phyloP scores from a whole-genome alignment of 768 basidiomycete genomes.

The Russula sp. region DNA sequence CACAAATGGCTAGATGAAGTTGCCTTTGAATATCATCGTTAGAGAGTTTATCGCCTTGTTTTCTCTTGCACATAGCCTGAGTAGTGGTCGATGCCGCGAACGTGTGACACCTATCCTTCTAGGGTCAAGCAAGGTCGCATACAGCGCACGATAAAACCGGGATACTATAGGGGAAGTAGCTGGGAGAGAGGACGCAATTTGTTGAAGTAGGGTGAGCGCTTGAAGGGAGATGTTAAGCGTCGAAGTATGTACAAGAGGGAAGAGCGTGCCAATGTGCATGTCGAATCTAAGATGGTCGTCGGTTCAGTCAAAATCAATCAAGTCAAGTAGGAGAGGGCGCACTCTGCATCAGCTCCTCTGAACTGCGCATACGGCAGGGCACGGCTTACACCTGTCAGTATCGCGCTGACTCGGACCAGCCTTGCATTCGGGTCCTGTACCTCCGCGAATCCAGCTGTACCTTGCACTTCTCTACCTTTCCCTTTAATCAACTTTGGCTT shows the following conservation, averaged over 20 bases:
- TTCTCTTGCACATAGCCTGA: too few relatives aligned
- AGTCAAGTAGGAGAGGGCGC: conserved; percentile 24
- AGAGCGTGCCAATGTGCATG: conserved; percentile 87
- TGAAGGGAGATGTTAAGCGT: conserved; percentile 97
- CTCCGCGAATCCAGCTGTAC: conserved; percentile 64
- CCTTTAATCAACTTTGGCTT: conserved; percentile 26
- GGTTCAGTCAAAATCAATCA: neutral
- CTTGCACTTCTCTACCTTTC: conserved; percentile 41
- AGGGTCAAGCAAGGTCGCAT: conserved; percentile 80
- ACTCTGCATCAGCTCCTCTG: conserved; percentile 63
- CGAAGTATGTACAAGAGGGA: conserved; percentile 90
- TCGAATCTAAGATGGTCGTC: conserved; percentile 49
- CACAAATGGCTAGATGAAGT: too few relatives aligned
- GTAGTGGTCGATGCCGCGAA: too few relatives aligned
- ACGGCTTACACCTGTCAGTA: conserved; percentile 91
- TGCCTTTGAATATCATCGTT: too few relatives aligned
- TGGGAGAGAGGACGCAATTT: conserved; percentile 57
- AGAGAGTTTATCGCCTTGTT: too few relatives aligned
- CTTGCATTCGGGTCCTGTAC: conserved; percentile 77
- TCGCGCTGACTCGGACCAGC: conserved; percentile 81
- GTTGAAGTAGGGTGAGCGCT: conserved; percentile 83
- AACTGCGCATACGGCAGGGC: conserved; percentile 90
- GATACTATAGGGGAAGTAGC: conserved; percentile 44
- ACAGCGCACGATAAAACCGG: conserved; percentile 78
- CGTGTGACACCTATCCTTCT: too few relatives aligned